Evolutionary conservation across 2,329 filamentous ascomycete genomes (phyloP).

Genomic region (Fusarium pseudoanthophilum): DNA sequence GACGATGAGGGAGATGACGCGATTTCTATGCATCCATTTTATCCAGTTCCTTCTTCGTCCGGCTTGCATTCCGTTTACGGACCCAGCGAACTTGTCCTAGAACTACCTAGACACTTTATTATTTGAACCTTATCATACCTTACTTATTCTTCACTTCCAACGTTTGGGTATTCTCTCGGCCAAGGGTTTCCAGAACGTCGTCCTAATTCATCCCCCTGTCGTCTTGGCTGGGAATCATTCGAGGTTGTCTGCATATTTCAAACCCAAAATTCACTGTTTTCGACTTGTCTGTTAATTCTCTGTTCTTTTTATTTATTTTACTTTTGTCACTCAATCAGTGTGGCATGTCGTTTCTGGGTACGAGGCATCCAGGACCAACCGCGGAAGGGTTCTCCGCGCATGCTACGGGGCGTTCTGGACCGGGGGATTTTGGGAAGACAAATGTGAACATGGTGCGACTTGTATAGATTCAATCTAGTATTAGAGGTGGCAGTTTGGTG

Average conservation of each 20-base stretch:
- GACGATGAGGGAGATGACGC: slow-evolving; percentile 35
- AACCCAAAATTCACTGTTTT: slow-evolving; percentile 28
- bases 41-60: slow-evolving; percentile 37
- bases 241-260: slow-evolving; percentile 34
- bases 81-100: slow-evolving; percentile 41
- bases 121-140: slow-evolving; percentile 39
- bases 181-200: slow-evolving; percentile 36
- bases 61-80: slow-evolving; percentile 40
- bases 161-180: slow-evolving; percentile 44
- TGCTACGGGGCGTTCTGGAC: slow-evolving; percentile 46
- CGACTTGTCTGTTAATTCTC: slow-evolving; percentile 21
- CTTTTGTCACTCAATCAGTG: slow-evolving; percentile 32
- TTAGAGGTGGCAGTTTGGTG: slow-evolving; percentile 45
- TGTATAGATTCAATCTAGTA: slow-evolving; percentile 48
- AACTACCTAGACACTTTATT: slow-evolving; percentile 46
- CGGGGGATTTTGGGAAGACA: slow-evolving; percentile 45
- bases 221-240: slow-evolving; percentile 29
- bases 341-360: slow-evolving; percentile 46
- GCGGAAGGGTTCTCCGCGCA: slow-evolving; percentile 43
- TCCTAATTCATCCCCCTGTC: slow-evolving; percentile 39
- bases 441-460: slow-evolving; percentile 46
- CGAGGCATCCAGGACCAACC: slow-evolving; percentile 43
- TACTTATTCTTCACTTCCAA: slow-evolving; percentile 38
- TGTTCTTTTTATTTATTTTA: slow-evolving; percentile 33
- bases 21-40: slow-evolving; percentile 40